Base-by-base conservation (phyloP, 148 eudicot genomes). In the Silene latifolia region DNA sequence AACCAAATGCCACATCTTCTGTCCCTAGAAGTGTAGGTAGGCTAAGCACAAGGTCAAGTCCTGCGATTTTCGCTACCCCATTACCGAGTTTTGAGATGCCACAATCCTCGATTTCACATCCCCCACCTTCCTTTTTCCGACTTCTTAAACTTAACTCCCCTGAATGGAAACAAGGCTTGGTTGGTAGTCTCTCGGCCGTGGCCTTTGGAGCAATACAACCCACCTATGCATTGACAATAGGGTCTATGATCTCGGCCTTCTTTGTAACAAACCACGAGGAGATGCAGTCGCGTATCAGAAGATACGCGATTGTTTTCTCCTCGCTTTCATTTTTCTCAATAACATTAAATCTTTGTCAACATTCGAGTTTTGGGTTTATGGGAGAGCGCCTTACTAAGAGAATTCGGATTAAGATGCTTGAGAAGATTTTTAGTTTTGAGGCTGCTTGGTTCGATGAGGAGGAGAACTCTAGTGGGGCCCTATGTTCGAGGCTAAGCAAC, bases 401-500 rank as follows among this genome's bases (percentile, higher is more conserved):
- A 72, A 83, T 94, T 71, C 80, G 98, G 1, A 71, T 92, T 42
- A 85, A 71, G 23, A 90, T 90, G 96, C 92, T 94, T 3, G 84
- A 88, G 74, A 91, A 89, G 58, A 82, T 94, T 47, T 63, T 94
- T 39, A 80, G 84, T 24, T 94, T 94, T 42, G 98, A 94, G 75
- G 57, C 93, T 11, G 87, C 97, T 10, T 94, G 98, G 98, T 94
- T 94, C 44, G 98, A 94, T 29, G 87, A 91, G 46, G 98, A 94
- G 44, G 84, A 83, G 51, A 92, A 94, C 72, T 86, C 92, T 1
- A 94, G 90, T 57, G 96, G 90, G 0, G 89, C 89, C 2, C 21
- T 94, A 15, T 94, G 91, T 71, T 86, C 91, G 0, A 82, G 96
- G 67, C 82, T 94, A 54, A 88, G 89, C 84, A 80, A 86, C 8